Evolutionary conservation across 345 rosid species (phyloP).

Genomic region (Iberis pinnata): DNA sequence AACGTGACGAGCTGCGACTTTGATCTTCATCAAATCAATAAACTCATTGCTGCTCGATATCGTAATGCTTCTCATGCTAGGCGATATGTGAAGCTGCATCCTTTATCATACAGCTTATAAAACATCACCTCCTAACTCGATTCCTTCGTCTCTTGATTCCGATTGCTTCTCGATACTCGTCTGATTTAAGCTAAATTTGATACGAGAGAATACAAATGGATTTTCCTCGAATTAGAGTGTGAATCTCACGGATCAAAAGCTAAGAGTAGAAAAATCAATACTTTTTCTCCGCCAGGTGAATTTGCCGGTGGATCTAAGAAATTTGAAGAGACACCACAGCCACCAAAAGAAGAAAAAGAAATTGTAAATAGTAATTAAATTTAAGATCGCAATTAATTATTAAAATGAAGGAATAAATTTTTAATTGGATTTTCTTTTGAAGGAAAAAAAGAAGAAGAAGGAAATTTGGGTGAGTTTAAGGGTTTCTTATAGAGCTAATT

Average conservation of each 20-base stretch:
- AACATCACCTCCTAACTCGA: slow-evolving; percentile 63
- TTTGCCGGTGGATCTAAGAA: not conserved
- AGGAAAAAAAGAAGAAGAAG: slow-evolving; percentile 1
- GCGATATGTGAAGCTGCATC: slow-evolving; percentile 99
- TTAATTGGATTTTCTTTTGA: not conserved
- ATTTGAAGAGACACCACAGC: not conserved
- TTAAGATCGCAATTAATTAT: not conserved
- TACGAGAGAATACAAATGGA: slow-evolving; percentile 17
- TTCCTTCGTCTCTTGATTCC: no score
- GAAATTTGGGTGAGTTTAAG: slow-evolving; percentile 22
- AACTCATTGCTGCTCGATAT: slow-evolving; percentile 96
- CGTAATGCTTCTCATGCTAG: slow-evolving; percentile 99
- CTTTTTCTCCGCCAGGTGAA: not conserved
- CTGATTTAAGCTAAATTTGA: slow-evolving; percentile 4
- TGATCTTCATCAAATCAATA: slow-evolving; percentile 99
- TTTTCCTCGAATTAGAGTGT: slow-evolving; percentile 5
- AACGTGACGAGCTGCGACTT: slow-evolving; percentile 98
- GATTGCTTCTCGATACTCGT: not conserved
- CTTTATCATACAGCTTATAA: slow-evolving; percentile 63
- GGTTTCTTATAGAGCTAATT: slow-evolving; percentile 24
- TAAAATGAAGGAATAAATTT: no score
- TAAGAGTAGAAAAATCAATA: no score
- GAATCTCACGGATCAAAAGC: slow-evolving; percentile 19
- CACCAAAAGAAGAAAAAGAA: no score
- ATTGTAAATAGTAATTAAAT: no score